Base-by-base conservation (phyloP, 129 eudicot species). In the Arctium minus region DNA sequence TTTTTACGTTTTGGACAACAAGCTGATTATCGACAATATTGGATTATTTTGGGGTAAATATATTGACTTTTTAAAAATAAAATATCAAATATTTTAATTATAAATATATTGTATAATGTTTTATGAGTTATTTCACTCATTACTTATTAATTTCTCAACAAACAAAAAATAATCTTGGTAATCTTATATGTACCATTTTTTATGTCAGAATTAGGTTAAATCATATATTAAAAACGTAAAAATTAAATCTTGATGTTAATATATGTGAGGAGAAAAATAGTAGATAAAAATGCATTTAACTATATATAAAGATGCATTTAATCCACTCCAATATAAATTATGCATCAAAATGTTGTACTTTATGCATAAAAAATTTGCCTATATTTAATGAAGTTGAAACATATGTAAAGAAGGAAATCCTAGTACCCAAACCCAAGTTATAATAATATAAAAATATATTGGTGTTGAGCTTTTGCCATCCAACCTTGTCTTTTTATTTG, bases 401-500 rank as follows among this genome's bases (percentile, higher is more conserved):
- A 39, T 22, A 40, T 31, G 48, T 74, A 65, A 33, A 2, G 75
- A 64, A 62, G 74, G 75, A 70, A 82, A 73, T 81, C 84, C 84
- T 81, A 81, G 50, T 72, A 82, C 77, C 39, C 77, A 69, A 74
- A 46, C 73, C 11, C 50, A 69, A 67, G 62, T 33, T 76, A 70
- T 70, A 62, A 79, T 72, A 36, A 46, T 35, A 27, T 18, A 29
- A 56, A 56, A 56, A 17, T 56, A 56, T 56, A 17, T 27, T 56
- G 18, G 65, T 56, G 27, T 17, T 56, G 4, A 17, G 65, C 65
- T 56, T 56, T 56, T 56, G 65, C 65, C 74, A 70, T 75, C 74
- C n/a, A 27, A 31, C 35, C 50, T 7, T 83, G 87, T 87, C 83
- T 42, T 48, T 80, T 84, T 80, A 64, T 75, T 8, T 87, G 83